Conservation (phyloP, 768 basidiomycete genomes). For the Rhizopogon salebrosus region DNA sequence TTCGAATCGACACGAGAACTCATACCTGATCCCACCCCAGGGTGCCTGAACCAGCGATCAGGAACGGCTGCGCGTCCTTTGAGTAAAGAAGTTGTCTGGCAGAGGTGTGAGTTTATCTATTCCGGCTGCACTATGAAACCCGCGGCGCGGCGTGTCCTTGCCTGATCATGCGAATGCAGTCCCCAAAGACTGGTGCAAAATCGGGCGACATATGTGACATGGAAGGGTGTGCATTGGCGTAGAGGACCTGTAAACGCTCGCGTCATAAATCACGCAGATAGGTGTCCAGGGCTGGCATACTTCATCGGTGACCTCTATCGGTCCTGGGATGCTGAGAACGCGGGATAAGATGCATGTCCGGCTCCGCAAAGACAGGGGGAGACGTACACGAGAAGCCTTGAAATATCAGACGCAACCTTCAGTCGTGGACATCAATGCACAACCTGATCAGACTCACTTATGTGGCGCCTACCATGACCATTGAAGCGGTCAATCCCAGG, state of each 20-base stretch:
- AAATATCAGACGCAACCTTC: slow-evolving; percentile 17
- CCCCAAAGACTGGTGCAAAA: slow-evolving; percentile 84
- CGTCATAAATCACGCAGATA: neutral
- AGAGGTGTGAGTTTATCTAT: slow-evolving; percentile 1
- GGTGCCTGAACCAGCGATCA: slow-evolving; percentile 93
- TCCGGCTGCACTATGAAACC: neutral
- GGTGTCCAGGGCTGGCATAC: slow-evolving; percentile 20
- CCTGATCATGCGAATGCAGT: slow-evolving; percentile 84
- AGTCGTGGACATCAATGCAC: slow-evolving; percentile 10
- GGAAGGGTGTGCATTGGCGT: slow-evolving; percentile 88
- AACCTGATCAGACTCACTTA: slow-evolving; percentile 33
- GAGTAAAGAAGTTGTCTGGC: slow-evolving; percentile 73
- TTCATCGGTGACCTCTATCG: slow-evolving; percentile 60
- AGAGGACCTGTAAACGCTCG: slow-evolving; percentile 56
- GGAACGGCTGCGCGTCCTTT: slow-evolving; percentile 77
- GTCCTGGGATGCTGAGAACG: slow-evolving; percentile 50
- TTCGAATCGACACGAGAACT: neutral
- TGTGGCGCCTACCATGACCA: slow-evolving; percentile 34
- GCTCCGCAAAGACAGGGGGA: neutral
- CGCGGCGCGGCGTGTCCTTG: slow-evolving; percentile 20
- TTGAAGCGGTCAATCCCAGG: slow-evolving; percentile 1
- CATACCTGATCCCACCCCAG: slow-evolving; percentile 92
- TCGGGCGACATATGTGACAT: slow-evolving; percentile 87
- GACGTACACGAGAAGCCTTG: slow-evolving; percentile 46
- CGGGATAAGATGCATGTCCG: slow-evolving; percentile 6